Evolutionary conservation across 257 asterid species (phyloP).

Genomic region (Solanum chmielewskii): DNA sequence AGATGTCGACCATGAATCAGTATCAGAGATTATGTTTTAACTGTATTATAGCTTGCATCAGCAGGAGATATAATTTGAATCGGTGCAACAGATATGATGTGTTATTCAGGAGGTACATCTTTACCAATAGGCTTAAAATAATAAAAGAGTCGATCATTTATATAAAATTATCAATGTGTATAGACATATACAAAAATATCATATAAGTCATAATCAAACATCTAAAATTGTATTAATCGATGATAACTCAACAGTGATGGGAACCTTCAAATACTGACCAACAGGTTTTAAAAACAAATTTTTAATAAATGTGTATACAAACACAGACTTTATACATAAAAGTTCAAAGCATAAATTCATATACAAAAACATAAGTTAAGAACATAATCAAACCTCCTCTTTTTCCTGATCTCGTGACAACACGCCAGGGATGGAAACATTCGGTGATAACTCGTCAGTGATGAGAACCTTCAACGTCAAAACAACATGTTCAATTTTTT

Average conservation of each 20-base stretch:
- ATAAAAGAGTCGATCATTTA: background rate
- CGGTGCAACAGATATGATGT: too few relatives aligned
- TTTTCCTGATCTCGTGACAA: background rate
- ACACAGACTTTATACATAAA: background rate
- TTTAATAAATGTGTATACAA: background rate
- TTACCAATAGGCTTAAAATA: background rate
- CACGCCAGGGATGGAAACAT: background rate
- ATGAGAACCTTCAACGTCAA: too few relatives aligned
- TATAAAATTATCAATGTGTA: background rate
- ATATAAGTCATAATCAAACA: background rate
- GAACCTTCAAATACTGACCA: background rate
- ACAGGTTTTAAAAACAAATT: too few relatives aligned
- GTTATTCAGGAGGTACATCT: background rate
- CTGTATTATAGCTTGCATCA: too few relatives aligned
- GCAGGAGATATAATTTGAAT: too few relatives aligned
- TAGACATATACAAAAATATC: background rate
- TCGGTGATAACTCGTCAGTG: too few relatives aligned
- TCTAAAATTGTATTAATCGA: background rate
- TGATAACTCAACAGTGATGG: background rate
- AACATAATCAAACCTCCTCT: background rate
- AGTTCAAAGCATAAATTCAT: background rate
- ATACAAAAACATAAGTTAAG: background rate
- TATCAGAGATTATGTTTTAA: too few relatives aligned
- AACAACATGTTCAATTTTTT: too few relatives aligned
- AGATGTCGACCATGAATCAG: too few relatives aligned